Conservation (phyloP, 140 eudicot genomes). For the Ambrosia hybrid region DNA sequence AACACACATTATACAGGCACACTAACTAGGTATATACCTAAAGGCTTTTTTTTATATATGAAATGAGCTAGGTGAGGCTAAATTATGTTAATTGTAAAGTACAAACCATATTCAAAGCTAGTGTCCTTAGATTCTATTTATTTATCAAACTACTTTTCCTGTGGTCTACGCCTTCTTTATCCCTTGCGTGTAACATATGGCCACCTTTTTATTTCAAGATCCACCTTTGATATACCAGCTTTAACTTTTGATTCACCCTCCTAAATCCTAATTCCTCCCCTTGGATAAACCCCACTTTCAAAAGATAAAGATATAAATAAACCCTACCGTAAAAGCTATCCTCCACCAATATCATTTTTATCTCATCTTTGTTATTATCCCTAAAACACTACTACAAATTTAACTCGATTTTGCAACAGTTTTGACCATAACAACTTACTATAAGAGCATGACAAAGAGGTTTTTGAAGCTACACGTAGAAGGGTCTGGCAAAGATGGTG, state of each 20-base stretch:
- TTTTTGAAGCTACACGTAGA: too few relatives aligned
- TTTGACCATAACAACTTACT: too few relatives aligned
- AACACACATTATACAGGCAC: too few relatives aligned
- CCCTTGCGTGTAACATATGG: conserved; percentile 33
- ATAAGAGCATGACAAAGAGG: too few relatives aligned
- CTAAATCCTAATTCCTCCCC: neutral
- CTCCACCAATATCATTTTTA: conserved; percentile 7
- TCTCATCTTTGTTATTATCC: too few relatives aligned
- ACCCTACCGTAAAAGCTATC: neutral
- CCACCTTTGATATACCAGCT: conserved; percentile 26
- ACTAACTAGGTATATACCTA: too few relatives aligned
- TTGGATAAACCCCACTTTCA: conserved; percentile 7
- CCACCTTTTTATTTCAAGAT: conserved; percentile 23
- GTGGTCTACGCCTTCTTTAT: conserved; percentile 17
- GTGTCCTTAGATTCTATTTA: neutral
- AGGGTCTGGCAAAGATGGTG: too few relatives aligned
- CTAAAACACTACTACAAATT: too few relatives aligned
- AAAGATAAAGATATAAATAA: conserved; percentile 9
- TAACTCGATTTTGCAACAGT: too few relatives aligned
- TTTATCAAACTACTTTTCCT: conserved; percentile 23
- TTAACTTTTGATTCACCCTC: conserved; percentile 30
- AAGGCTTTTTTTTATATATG: too few relatives aligned
- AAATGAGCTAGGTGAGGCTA: neutral
- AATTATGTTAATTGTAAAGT: neutral
- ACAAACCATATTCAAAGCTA: neutral